Base-by-base conservation (phyloP, 345 rosid genomes). In the Populus deltoides region DNA sequence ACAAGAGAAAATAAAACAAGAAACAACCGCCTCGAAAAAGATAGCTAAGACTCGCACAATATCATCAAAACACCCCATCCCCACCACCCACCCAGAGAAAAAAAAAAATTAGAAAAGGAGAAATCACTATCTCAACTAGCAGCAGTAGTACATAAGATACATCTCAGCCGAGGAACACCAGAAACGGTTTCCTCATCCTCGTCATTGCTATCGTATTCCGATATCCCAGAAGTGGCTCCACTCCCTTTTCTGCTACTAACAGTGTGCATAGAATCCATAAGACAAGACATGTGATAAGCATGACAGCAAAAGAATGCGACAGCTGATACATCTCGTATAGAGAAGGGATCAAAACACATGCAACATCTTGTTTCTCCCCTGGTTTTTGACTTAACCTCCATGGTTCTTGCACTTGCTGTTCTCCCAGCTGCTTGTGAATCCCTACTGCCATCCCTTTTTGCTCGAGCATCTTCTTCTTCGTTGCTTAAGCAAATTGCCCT, bases 61-160 rank as follows among this genome's bases (percentile, higher is more conserved):
- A 35, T 43, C 47, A 43, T 13, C 47, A 43, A 12, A 43, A 43
- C 47, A 10, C 47, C 47, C 47, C 47, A 43, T 15, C 47, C 47
- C 51, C 51, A 35, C 72, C 51, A 8, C 49, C 70, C 59, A 59
- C 36, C 20, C 70, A 22, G 38, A 77, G 63, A 39, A 12, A 43
- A 65, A 9, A 51, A 51, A n/a, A 8, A 20, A n/a, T 31, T 12
- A 13, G 10, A 38, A 3, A 9, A n/a, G 62, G 31, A 59, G 36
- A 8, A 16, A 61, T 78, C 72, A 39, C 18, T 53, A 79, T 66
- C 87, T 90, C 87, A 89, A 88, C 85, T 84, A 24, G 97, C 90
- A 7, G 97, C 99, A n/a, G 98, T 97, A 73, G 99, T 97, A 81
- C 99, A 97, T 81, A 97, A 85, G 72, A 91, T 97, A 83, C 99